These are phyloP conservation scores for Xylaria palmicola DNA, from an alignment of 495 filamentous ascomycete genomes.

Conservation along the genomic window DNA sequence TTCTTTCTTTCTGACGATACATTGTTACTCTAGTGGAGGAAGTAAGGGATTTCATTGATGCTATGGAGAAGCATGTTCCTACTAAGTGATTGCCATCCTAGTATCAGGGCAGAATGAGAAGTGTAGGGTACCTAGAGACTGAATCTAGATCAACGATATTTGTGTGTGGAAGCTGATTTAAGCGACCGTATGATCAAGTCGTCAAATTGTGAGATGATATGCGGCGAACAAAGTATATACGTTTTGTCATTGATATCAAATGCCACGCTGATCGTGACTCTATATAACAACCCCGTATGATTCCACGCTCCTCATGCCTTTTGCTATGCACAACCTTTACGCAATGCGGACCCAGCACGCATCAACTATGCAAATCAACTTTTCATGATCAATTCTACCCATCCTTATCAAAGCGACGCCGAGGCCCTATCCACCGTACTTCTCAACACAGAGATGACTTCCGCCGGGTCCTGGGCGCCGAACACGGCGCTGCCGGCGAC, in stretches of 20 bases:
- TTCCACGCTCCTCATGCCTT: background rate
- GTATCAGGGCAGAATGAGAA: background rate
- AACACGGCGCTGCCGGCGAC: conserved; percentile 98
- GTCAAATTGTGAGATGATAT: background rate
- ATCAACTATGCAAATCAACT: background rate
- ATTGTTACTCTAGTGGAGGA: conserved; percentile 16
- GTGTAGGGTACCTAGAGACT: background rate
- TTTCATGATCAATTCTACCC: background rate
- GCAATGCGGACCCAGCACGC: background rate
- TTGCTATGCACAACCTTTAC: background rate
- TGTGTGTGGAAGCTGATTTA: background rate
- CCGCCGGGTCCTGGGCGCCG: conserved; percentile 80
- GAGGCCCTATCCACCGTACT: conserved; percentile 69
- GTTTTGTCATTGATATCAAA: background rate
- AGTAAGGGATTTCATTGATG: conserved; percentile 12
- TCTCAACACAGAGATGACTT: conserved; percentile 78
- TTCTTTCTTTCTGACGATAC: background rate
- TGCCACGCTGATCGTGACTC: background rate
- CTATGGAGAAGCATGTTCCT: conserved; percentile 11
- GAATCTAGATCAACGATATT: background rate
- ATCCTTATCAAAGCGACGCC: conserved; percentile 23
- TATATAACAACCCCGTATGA: background rate
- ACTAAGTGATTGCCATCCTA: background rate
- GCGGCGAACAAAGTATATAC: background rate
- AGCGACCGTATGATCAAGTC: background rate